phyloP scores from a whole-genome alignment of 306 rosid species.

The Oemleria cerasiformis region DNA sequence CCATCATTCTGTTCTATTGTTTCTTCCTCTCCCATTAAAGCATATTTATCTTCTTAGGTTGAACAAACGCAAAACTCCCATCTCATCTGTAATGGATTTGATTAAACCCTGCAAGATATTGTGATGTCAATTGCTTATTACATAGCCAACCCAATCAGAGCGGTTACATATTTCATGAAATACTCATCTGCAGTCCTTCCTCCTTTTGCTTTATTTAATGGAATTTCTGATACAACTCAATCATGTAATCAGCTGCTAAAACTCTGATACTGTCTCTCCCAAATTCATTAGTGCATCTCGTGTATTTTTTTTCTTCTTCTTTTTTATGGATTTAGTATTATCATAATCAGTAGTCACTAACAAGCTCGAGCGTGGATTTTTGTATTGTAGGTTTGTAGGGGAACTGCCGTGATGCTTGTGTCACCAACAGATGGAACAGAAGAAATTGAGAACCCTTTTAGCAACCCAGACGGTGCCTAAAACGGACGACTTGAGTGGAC shows the following conservation, averaged over 20 bases:
- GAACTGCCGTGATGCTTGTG: conserved; percentile 99
- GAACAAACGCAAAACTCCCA: too few species aligned
- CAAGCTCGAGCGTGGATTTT: neutral
- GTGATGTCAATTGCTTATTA: too few species aligned
- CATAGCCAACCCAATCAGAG: neutral
- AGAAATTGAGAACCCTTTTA: conserved; percentile 93
- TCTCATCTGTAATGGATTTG: too few species aligned
- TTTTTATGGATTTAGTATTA: neutral
- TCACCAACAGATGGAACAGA: conserved; percentile 98
- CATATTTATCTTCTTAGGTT: neutral
- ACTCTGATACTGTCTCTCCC: neutral
- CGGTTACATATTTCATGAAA: neutral
- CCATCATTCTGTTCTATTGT: neutral
- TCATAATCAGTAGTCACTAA: neutral
- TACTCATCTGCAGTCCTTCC: neutral
- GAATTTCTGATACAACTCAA: neutral
- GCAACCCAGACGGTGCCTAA: conserved; percentile 85
- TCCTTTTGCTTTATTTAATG: neutral
- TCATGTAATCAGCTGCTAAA: neutral
- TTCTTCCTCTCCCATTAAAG: neutral
- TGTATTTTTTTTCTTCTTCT: neutral
- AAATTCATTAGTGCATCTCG: neutral
- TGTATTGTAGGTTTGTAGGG: conserved; percentile 81
- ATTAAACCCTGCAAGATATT: too few species aligned
- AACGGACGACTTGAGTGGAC: neutral